Percentiles rank a stretch among this genome's conserved stretches.
phyloP scores from a whole-genome alignment of 2,329 filamentous ascomycete species.

The Xenoacremonium recifei region DNA sequence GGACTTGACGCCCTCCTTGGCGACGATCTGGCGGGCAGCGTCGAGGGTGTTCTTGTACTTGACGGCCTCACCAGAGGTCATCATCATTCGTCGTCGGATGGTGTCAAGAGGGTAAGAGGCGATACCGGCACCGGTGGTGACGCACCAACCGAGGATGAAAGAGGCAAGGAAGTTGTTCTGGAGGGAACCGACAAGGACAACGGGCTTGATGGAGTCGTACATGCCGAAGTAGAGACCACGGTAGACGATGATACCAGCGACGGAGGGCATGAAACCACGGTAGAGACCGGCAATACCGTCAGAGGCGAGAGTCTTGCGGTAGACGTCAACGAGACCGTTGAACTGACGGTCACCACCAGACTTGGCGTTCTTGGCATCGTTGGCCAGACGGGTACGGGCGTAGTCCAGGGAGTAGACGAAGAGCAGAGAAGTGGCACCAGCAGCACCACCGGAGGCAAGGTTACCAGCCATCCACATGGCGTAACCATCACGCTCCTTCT shows the following conservation, averaged over 20 bases:
- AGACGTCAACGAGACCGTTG: slow-evolving; percentile 99
- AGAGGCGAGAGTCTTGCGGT: slow-evolving; percentile 99
- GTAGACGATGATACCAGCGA: slow-evolving; percentile 99
- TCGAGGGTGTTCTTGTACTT: slow-evolving; percentile 99
- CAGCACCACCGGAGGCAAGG: slow-evolving; percentile 98
- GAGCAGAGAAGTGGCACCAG: slow-evolving; percentile 98
- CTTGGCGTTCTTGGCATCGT: slow-evolving; percentile 99
- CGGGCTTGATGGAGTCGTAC: slow-evolving; percentile 99
- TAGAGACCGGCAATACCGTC: slow-evolving; percentile 99
- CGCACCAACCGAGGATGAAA: slow-evolving; percentile 96
- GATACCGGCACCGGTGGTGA: slow-evolving; percentile 99
- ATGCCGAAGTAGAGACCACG: slow-evolving; percentile 99
- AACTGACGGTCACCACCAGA: slow-evolving; percentile 97
- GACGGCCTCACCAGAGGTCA: slow-evolving; percentile 96
- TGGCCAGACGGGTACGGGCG: slow-evolving; percentile 99
- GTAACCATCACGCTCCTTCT: slow-evolving; percentile 99
- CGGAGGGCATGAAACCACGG: slow-evolving; percentile 99
- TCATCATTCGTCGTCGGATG: slow-evolving; percentile 99
- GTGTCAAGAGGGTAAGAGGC: slow-evolving; percentile 99
- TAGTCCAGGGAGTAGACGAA: slow-evolving; percentile 99
- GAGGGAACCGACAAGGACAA: slow-evolving; percentile 86
- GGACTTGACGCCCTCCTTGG: slow-evolving; percentile 96
- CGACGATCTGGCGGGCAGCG: slow-evolving; percentile 93
- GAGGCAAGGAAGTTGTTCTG: slow-evolving; percentile 99
- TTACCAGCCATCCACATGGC: slow-evolving; percentile 99